Evolutionary conservation across 2,329 filamentous ascomycete species (phyloP), one percentile per base, ranked within the genome.

Genomic region (Xylogone sp.): DNA sequence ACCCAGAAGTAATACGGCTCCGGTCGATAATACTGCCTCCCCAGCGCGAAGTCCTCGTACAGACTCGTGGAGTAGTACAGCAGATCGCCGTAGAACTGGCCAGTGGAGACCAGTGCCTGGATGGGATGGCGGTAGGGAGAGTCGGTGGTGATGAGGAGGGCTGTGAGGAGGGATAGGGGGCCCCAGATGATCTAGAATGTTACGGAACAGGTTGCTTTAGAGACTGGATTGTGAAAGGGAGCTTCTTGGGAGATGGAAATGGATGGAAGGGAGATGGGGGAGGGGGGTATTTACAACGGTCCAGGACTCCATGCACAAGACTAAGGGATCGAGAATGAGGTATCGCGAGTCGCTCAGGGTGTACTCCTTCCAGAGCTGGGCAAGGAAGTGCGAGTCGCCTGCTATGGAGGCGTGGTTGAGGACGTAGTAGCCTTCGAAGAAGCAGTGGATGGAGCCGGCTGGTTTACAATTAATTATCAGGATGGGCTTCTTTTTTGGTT

Each of bases 1-100:
- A 80, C 69, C 82, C 82, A 86, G 59, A 79, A 83, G 59, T 86
- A 86, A 24, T 79, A 62, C 20, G 71, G 68, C 66, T 86, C 83
- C 1, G 82, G 82, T 21, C 83, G 74, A 57, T 77, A 82, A 60
- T 82, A 78, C 19, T 69, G 70, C 20, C 72, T 65, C 2, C 75
- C 78, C 13, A 65, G 68, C 53, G 73, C 66, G 29, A 67, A 68
- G 51, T 71, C 65, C 53, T 82, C 79, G 46, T 72, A 70, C 50
- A 75, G 68, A 62, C 77, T 80, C 16, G 83, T 86, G 2, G 75
- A 68, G 62, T 82, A 84, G 69, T 86, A 86, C 39, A 86, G 68
- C 1, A 75, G 67, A 19, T 83, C 78, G 51, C 82, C 78, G 66
- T 83, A 58, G 27, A 55, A 47, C 19, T 64, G 60, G 8, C 59